A percentile compares a stretch with the other conserved stretches of the same genome.
These are phyloP conservation scores for Stereocaulon alpinum DNA, from an alignment of 495 filamentous ascomycete species.

Conservation along the genomic window DNA sequence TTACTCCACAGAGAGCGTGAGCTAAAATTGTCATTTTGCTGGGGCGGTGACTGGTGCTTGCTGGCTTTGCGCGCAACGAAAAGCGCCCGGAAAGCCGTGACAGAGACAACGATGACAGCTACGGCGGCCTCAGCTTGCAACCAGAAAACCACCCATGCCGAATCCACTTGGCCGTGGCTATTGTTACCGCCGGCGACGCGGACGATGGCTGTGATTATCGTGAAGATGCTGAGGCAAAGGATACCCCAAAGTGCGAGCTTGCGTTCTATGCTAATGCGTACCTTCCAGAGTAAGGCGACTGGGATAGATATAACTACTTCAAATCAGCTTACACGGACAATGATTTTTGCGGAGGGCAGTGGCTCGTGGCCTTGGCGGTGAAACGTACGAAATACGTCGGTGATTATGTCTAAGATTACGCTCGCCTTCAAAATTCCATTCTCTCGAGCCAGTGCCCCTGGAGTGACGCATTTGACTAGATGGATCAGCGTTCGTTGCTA, in stretches of 20 bases:
- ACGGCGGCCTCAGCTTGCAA: slow-evolving; percentile 19
- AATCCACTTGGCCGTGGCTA: slow-evolving; percentile 12
- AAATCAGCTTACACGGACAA: background rate
- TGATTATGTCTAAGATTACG: slow-evolving; percentile 14
- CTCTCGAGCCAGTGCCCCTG: slow-evolving; percentile 7
- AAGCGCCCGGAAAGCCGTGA: slow-evolving; percentile 17
- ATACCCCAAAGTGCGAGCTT: slow-evolving; percentile 17
- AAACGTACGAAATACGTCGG: slow-evolving; percentile 14
- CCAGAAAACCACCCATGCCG: slow-evolving; percentile 21
- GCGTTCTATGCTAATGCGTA: slow-evolving; percentile 9
- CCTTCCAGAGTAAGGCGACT: slow-evolving; percentile 18
- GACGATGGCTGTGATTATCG: slow-evolving; percentile 18
- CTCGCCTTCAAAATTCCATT: slow-evolving; percentile 12
- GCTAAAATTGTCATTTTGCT: background rate
- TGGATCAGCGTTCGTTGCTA: too few species aligned
- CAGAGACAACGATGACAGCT: slow-evolving; percentile 14
- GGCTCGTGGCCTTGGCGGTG: too few species aligned
- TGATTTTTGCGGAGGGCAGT: background rate
- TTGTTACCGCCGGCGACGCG: slow-evolving; percentile 13
- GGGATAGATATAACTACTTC: slow-evolving; percentile 18
- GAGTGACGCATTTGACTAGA: slow-evolving; percentile 15
- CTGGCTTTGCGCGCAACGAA: slow-evolving; percentile 10
- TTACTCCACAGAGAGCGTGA: slow-evolving; percentile 3
- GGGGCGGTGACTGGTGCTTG: slow-evolving; percentile 9
- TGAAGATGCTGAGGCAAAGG: slow-evolving; percentile 20